Conservation (phyloP, 495 filamentous ascomycete genomes). For the Halenospora varia region DNA sequence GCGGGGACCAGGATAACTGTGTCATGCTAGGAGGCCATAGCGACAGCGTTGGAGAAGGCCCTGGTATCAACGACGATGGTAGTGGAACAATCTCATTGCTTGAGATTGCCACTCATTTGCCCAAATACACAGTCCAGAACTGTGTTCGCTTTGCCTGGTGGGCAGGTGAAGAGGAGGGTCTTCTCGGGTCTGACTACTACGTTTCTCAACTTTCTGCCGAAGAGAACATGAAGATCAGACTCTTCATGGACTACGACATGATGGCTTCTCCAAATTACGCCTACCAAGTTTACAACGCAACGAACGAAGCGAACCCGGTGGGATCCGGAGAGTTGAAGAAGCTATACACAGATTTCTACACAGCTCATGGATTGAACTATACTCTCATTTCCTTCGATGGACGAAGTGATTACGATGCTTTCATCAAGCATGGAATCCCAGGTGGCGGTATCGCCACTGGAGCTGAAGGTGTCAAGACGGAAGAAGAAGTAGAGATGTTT, state of each 20-base stretch:
- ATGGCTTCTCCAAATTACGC: constrained; percentile 51
- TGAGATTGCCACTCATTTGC: constrained; percentile 47
- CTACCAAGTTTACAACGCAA: constrained; percentile 48
- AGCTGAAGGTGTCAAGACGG: constrained; percentile 53
- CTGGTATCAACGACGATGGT: constrained; percentile 48
- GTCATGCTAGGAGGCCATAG: constrained; percentile 55
- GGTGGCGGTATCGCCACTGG: constrained; percentile 59
- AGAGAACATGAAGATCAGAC: constrained; percentile 50
- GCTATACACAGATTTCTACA: constrained; percentile 47
- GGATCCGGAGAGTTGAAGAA: constrained; percentile 48
- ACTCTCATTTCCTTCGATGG: constrained; percentile 52
- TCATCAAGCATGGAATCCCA: constrained; percentile 49
- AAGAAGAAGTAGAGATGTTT: constrained; percentile 45
- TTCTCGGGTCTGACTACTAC: constrained; percentile 54
- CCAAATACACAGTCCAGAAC: constrained; percentile 48
- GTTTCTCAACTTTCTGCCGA: constrained; percentile 40
- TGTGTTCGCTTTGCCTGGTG: constrained; percentile 56
- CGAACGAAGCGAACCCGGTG: constrained; percentile 40
- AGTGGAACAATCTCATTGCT: constrained; percentile 49
- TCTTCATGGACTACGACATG: constrained; percentile 62
- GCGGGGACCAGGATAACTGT: constrained; percentile 52
- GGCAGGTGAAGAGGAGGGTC: constrained; percentile 54
- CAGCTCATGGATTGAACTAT: constrained; percentile 41
- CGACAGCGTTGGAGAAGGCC: constrained; percentile 48
- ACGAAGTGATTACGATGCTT: constrained; percentile 53